A percentile compares a stretch with the other conserved stretches of the same genome.
Conservation (phyloP, 331 rosid genomes). For the Spiraea crenata region DNA sequence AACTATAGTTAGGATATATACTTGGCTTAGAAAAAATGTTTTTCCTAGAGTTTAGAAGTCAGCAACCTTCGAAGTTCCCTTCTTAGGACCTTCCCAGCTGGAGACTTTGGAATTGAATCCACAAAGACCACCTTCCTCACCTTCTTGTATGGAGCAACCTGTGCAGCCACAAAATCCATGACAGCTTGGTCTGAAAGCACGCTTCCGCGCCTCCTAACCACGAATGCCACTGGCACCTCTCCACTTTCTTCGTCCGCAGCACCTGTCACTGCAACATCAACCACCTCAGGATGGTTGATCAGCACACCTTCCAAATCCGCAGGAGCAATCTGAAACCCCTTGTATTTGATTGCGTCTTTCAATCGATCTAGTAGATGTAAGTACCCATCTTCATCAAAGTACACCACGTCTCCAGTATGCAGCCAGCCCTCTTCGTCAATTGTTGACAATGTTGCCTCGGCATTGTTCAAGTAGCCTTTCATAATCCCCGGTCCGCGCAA, state of each 20-base stretch:
- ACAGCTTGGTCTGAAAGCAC: conserved; percentile 40
- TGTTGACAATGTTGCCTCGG: conserved; percentile 56
- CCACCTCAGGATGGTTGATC: conserved; percentile 65
- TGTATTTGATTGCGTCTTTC: conserved; percentile 87
- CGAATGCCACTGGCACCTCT: conserved; percentile 79
- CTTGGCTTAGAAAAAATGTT: background rate
- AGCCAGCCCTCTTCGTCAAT: conserved; percentile 70
- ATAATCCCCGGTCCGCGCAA: conserved; percentile 71
- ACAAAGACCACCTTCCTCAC: conserved; percentile 68
- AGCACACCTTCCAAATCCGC: conserved; percentile 81
- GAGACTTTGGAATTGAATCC: conserved; percentile 65
- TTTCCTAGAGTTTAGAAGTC: conserved; percentile 47
- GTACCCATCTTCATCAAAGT: conserved; percentile 72
- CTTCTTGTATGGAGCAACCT: conserved; percentile 85
- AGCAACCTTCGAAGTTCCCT: conserved; percentile 44
- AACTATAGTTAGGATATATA: too few relatives aligned
- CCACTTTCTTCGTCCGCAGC: conserved; percentile 57
- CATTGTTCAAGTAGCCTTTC: conserved; percentile 81
- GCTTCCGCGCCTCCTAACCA: conserved; percentile 64
- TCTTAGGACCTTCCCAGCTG: conserved; percentile 82
- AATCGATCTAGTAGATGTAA: conserved; percentile 63
- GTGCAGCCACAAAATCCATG: conserved; percentile 57
- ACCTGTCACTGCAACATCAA: conserved; percentile 65
- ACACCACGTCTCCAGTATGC: conserved; percentile 68
- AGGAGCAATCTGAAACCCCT: conserved; percentile 93